Evolutionary conservation across 2,329 filamentous ascomycete species (phyloP).

Genomic region (Madurella fahalii): DNA sequence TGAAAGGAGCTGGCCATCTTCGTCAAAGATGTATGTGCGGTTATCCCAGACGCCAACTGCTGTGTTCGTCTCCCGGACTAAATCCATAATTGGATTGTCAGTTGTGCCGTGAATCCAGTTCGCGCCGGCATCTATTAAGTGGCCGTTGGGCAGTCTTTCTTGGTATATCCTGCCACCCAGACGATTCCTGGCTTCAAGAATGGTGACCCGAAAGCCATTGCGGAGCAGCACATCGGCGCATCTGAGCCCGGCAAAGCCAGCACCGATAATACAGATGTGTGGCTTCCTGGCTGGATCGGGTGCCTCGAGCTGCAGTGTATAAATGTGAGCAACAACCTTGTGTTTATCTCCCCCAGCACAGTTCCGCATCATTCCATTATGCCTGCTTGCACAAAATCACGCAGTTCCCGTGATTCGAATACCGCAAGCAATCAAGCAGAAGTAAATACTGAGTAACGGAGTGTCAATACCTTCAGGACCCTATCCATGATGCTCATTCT

Average conservation of each 20-base stretch:
- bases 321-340: constrained; percentile 8
- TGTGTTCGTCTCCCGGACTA: constrained; percentile 60
- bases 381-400: too few species aligned
- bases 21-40: constrained; percentile 52
- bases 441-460: not conserved
- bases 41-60: constrained; percentile 46
- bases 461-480: constrained; percentile 19
- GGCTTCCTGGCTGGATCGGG: constrained; percentile 33
- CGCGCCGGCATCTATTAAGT: constrained; percentile 59
- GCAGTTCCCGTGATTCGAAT: not conserved
- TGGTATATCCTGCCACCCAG: constrained; percentile 63
- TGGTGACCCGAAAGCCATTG: constrained; percentile 62
- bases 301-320: constrained; percentile 15
- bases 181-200: constrained; percentile 64
- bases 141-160: constrained; percentile 44
- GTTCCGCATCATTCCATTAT: not conserved
- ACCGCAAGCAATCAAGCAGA: too few species aligned
- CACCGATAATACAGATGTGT: constrained; percentile 65
- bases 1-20: constrained; percentile 50
- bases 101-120: constrained; percentile 77
- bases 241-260: constrained; percentile 66
- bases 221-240: constrained; percentile 64
- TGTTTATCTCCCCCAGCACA: too few species aligned
- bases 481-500: constrained; percentile 20
- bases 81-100: constrained; percentile 64